Evolutionary conservation across 2,329 filamentous ascomycete species (phyloP).

Genomic region (Akanthomyces dipterigenus): DNA sequence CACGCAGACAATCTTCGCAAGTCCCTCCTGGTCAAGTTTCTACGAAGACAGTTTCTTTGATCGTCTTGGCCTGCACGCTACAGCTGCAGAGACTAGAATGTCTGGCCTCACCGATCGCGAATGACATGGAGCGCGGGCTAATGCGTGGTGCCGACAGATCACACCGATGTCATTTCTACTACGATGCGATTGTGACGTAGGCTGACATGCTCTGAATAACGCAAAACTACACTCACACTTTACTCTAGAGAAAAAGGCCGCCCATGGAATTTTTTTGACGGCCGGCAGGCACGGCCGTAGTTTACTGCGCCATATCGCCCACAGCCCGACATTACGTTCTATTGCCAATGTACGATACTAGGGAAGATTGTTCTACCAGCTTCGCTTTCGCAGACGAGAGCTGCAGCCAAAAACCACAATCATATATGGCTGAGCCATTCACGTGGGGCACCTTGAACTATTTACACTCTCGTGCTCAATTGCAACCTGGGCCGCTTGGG

Average conservation of each 20-base stretch:
- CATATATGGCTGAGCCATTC: conserved; percentile 8
- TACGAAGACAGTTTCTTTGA: conserved; percentile 12
- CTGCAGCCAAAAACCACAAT: neutral
- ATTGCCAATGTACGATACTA: conserved; percentile 13
- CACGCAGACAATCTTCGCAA: conserved; percentile 13
- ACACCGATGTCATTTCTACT: conserved; percentile 17
- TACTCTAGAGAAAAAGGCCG: neutral
- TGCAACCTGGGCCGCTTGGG: conserved; percentile 7
- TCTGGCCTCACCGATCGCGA: neutral
- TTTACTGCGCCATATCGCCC: conserved; percentile 6
- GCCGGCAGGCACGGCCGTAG: neutral
- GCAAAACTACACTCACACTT: neutral
- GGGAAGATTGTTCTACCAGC: neutral
- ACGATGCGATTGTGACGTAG: conserved; percentile 13
- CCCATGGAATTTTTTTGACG: conserved; percentile 2
- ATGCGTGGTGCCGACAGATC: neutral
- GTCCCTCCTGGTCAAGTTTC: conserved; percentile 14
- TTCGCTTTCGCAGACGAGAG: neutral
- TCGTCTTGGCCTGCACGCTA: neutral
- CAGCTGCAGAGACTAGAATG: neutral
- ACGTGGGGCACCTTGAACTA: conserved; percentile 12
- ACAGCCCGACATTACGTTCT: conserved; percentile 15
- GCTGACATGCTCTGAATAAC: neutral
- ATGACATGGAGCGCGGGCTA: neutral
- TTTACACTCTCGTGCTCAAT: neutral